Conservation (phyloP, 257 asterid species). For the Nicotiana noctiflora region DNA sequence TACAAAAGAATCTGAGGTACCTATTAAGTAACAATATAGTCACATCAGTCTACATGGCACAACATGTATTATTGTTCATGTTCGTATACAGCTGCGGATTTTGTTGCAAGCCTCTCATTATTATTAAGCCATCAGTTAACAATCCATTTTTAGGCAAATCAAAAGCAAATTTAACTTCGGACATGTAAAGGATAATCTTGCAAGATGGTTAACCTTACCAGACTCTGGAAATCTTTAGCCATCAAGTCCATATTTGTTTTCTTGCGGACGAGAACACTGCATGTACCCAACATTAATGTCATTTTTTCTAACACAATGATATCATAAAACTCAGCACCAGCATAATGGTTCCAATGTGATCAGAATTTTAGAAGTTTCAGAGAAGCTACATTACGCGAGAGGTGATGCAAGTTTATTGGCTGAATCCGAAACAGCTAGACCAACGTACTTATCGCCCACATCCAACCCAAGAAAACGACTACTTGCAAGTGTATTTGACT, state of each 20-base stretch:
- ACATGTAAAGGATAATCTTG: neutral
- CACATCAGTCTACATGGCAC: neutral
- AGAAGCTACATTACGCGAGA: constrained; percentile 39
- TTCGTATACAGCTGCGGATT: neutral
- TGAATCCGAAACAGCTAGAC: constrained; percentile 73
- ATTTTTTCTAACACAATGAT: neutral
- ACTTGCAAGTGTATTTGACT: constrained; percentile 29
- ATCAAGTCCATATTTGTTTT: constrained; percentile 57
- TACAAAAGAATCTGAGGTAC: neutral
- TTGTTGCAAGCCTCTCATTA: neutral
- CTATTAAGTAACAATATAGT: neutral
- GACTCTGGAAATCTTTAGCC: constrained; percentile 55
- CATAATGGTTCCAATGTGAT: neutral
- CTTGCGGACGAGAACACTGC: constrained; percentile 71
- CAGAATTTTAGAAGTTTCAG: neutral
- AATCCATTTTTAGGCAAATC: neutral
- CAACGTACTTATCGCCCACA: constrained; percentile 87
- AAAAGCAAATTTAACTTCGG: neutral
- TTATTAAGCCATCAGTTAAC: neutral
- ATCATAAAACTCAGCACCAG: neutral
- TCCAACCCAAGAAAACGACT: constrained; percentile 80
- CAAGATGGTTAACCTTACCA: constrained; percentile 37
- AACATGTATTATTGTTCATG: neutral
- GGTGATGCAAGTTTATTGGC: constrained; percentile 64
- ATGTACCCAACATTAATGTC: constrained; percentile 19